Base-by-base conservation (phyloP, 2,329 filamentous ascomycete species). In the Phyllachora maydis region DNA sequence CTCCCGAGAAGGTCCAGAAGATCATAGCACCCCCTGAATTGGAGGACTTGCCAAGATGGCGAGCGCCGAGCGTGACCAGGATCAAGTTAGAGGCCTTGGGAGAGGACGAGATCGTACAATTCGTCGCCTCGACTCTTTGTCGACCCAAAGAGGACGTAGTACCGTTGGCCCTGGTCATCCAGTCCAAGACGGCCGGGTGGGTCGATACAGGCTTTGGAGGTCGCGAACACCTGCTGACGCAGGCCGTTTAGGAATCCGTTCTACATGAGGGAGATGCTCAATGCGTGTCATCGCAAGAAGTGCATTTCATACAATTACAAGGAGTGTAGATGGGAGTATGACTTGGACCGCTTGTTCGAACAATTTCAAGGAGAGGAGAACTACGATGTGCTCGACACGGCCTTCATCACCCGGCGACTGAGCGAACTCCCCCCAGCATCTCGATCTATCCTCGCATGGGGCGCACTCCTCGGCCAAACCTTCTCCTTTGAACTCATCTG, bases 281-380 rank as follows among this genome's bases (percentile, higher is more conserved):
- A 78, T 38, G 73, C 75, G 3, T 90, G 79, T 41, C 72, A 91
- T 42, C 68, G 78, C 19, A 88, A 79, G 40, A 73, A 73, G 34
- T 91, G 78, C 42, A 75, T 93, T 23, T 91, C 72, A 65, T 93
- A 91, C 45, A 81, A 82, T 30, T 92, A 88, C 58, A 70, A 69
- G 35, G 66, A 74, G 32, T 77, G 70, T 22, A 60, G 64, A 21
- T 95, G 85, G 85, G 61, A 74, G 21, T 93, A 73, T 41, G 75
- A 90, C 38, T 51, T 93, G 8, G 82, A 93, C 44, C 68, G 65
- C 32, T 66, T 93, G 2, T 92, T 92, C 39, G 69, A 74, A 22
- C 71, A 90, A 32, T 91, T 93, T 37, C 65, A 75, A 35, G 69
- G 72, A 20, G 71, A 81, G 23, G 67, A 72, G 28, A 74, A 82